phyloP scores from a whole-genome alignment of 495 filamentous ascomycete genomes.

The Hyaloscypha finlandica region DNA sequence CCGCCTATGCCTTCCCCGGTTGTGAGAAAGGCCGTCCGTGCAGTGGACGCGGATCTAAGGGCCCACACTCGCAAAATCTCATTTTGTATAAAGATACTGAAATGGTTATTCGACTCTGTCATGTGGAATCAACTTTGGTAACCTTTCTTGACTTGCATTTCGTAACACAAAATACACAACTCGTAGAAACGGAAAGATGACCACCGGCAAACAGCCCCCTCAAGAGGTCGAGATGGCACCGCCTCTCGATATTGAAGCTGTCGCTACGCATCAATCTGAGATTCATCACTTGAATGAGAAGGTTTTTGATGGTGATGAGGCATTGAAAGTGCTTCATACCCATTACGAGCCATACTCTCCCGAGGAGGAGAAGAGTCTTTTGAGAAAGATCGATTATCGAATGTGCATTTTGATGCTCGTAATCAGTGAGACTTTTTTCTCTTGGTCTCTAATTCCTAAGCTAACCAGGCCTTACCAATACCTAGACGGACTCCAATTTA shows the following conservation, averaged over 20 bases:
- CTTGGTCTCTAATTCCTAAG: not conserved
- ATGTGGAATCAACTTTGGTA: not conserved
- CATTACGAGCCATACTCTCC: conserved; percentile 9
- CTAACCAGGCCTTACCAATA: not conserved
- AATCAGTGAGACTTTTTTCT: not conserved
- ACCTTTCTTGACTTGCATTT: not conserved
- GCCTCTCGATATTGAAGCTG: conserved; percentile 5
- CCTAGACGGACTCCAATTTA: conserved; percentile 3
- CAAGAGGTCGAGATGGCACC: conserved; percentile 9
- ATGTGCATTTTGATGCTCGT: conserved; percentile 5
- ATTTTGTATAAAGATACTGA: not conserved
- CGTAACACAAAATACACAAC: not conserved
- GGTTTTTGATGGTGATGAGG: conserved; percentile 9
- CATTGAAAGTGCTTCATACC: conserved; percentile 12
- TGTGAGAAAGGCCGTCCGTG: not conserved
- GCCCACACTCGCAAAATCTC: not conserved
- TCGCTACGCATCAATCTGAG: not conserved
- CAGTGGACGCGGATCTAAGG: not conserved
- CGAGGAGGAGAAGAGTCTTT: conserved; percentile 11
- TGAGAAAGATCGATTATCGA: conserved; percentile 7
- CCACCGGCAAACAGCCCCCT: not conserved
- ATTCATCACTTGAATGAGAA: conserved; percentile 12
- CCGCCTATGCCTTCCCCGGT: not conserved
- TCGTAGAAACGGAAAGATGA: not conserved
- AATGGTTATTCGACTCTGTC: not conserved